Percentiles rank a stretch among this genome's conserved stretches.
Conservation (phyloP, 2,329 filamentous ascomycete species). For the Phoma sp. region DNA sequence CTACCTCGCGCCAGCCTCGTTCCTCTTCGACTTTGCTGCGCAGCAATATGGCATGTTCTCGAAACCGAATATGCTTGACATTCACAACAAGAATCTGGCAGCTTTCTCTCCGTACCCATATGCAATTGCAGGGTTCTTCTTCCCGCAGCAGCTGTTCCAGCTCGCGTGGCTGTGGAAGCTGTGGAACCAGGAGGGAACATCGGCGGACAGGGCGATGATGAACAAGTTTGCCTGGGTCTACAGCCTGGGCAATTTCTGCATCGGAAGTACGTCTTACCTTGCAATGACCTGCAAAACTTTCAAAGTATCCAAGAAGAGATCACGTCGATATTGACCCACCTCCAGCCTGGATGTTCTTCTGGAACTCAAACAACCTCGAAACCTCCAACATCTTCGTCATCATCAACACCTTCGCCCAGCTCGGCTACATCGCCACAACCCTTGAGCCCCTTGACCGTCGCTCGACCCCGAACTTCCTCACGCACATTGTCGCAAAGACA, state of each 20-base stretch:
- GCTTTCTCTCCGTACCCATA: constrained; percentile 65
- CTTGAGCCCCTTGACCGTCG: constrained; percentile 58
- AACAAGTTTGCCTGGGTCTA: constrained; percentile 63
- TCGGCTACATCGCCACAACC: constrained; percentile 59
- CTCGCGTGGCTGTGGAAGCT: constrained; percentile 64
- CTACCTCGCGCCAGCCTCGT: constrained; percentile 61
- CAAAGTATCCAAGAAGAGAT: background rate
- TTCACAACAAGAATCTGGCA: constrained; percentile 63
- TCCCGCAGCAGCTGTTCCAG: constrained; percentile 65
- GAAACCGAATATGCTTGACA: constrained; percentile 64
- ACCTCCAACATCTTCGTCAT: constrained; percentile 62
- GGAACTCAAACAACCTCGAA: constrained; percentile 60
- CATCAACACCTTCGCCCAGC: constrained; percentile 61
- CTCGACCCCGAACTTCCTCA: constrained; percentile 60
- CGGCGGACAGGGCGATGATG: constrained; percentile 57
- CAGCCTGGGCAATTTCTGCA: constrained; percentile 63
- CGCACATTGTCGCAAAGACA: constrained; percentile 64
- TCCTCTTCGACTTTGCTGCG: constrained; percentile 62
- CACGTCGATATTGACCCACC: background rate
- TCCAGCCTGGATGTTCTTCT: constrained; percentile 66
- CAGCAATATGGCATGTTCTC: constrained; percentile 66
- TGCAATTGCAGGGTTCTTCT: constrained; percentile 67
- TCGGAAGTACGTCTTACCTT: constrained; percentile 55
- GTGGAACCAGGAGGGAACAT: constrained; percentile 55
- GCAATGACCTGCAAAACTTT: background rate